These are phyloP conservation scores for Primulina eburnea DNA, from an alignment of 257 asterid genomes.

Conservation along the genomic window DNA sequence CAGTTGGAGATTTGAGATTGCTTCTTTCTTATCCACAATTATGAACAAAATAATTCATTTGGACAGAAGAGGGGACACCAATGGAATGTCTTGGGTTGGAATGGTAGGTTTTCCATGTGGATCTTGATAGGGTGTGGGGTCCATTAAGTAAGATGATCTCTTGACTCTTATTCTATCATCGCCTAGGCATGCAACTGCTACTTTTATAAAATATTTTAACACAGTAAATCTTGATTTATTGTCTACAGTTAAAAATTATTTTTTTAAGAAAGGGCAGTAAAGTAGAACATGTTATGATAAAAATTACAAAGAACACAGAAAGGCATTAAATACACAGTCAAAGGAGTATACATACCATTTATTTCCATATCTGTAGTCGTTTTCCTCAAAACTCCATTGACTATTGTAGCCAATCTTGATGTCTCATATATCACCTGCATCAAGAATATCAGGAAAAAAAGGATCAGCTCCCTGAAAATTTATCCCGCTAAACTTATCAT, in stretches of 20 bases:
- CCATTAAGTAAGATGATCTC: conserved; percentile 46
- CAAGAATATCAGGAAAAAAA: conserved; percentile 12
- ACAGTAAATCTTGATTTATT: conserved; percentile 16
- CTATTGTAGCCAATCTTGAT: conserved; percentile 64
- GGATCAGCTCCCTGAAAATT: conserved; percentile 23
- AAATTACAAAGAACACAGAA: conserved; percentile 17
- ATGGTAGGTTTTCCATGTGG: conserved; percentile 57
- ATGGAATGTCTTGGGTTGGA: conserved; percentile 50
- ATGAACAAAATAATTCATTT: conserved; percentile 37
- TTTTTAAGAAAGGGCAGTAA: not conserved
- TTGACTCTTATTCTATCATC: conserved; percentile 37
- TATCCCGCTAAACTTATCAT: conserved; percentile 24
- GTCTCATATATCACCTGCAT: conserved; percentile 66
- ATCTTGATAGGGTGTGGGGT: conserved; percentile 60
- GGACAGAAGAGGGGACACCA: conserved; percentile 41
- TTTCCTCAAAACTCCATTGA: conserved; percentile 63
- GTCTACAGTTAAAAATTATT: conserved; percentile 11
- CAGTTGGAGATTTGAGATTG: not conserved
- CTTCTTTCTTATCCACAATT: not conserved
- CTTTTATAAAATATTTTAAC: conserved; percentile 25
- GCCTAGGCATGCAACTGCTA: conserved; percentile 31
- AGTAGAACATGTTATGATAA: not conserved
- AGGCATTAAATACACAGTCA: conserved; percentile 4
- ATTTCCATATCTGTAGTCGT: conserved; percentile 61
- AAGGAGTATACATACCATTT: conserved; percentile 44